Percentiles rank a stretch among this genome's conserved stretches.
Evolutionary conservation across 2,329 filamentous ascomycete species (phyloP).

Genomic region (Ambrosiella xylebori): DNA sequence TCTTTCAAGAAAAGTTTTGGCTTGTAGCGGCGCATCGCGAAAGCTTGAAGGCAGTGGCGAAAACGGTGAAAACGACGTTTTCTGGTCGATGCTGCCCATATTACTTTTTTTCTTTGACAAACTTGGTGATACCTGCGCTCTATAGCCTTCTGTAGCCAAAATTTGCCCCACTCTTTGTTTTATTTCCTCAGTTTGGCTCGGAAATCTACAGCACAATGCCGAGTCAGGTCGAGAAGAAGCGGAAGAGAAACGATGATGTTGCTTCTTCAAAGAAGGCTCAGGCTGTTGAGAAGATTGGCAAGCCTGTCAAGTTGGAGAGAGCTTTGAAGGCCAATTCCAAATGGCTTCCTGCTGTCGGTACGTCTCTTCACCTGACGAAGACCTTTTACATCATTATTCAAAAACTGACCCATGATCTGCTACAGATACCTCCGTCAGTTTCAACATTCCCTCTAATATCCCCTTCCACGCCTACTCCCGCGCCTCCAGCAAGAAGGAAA

Average conservation of each 20-base stretch:
- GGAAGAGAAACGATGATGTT: slow-evolving; percentile 26
- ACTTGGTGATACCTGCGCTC: neutral
- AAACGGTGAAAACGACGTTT: neutral
- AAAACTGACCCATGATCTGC: slow-evolving; percentile 14
- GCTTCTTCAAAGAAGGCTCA: slow-evolving; percentile 4
- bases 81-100: neutral
- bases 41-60: neutral
- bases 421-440: slow-evolving; percentile 21
- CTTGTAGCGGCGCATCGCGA: slow-evolving; percentile 9
- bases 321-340: neutral
- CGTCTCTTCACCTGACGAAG: neutral
- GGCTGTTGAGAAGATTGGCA: slow-evolving; percentile 23
- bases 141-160: neutral
- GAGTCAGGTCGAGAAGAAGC: slow-evolving; percentile 28
- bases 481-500: slow-evolving; percentile 20
- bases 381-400: neutral
- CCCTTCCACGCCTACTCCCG: slow-evolving; percentile 34
- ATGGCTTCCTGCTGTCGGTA: slow-evolving; percentile 12
- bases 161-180: neutral
- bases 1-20: slow-evolving; percentile 15
- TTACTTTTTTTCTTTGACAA: neutral
- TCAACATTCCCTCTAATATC: slow-evolving; percentile 21
- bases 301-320: slow-evolving; percentile 27
- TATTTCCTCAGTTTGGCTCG: neutral
- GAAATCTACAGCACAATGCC: slow-evolving; percentile 22